These are phyloP conservation scores for Rhizopogon vinicolor DNA, from an alignment of 768 basidiomycete genomes.

Conservation along the genomic window DNA sequence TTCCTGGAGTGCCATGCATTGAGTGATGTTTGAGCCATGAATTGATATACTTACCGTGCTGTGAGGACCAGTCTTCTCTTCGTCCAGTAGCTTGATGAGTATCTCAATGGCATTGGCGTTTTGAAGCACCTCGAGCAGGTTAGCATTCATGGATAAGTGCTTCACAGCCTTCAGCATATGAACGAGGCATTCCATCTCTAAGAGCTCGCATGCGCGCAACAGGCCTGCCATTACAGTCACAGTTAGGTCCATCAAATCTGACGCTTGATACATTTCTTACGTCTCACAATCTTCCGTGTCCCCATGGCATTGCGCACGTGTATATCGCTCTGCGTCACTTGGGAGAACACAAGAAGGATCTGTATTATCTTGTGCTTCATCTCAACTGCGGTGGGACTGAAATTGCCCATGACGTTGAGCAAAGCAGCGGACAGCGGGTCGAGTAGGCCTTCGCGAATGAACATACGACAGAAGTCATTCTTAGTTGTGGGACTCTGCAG, in stretches of 20 bases:
- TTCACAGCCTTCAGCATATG: slow-evolving; percentile 93
- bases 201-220: slow-evolving; percentile 78
- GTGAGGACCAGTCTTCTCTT: slow-evolving; percentile 73
- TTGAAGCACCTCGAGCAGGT: slow-evolving; percentile 87
- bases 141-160: slow-evolving; percentile 91
- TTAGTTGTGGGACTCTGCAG: slow-evolving; percentile 94
- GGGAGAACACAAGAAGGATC: slow-evolving; percentile 87
- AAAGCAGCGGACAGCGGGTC: slow-evolving; percentile 91
- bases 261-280: slow-evolving; percentile 44
- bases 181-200: slow-evolving; percentile 86
- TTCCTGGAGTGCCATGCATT: slow-evolving; percentile 53
- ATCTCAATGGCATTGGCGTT: slow-evolving; percentile 95
- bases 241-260: slow-evolving; percentile 3
- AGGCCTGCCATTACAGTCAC: slow-evolving; percentile 50
- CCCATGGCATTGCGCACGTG: slow-evolving; percentile 92
- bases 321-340: slow-evolving; percentile 93
- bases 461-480: slow-evolving; percentile 98
- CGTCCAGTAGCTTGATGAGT: slow-evolving; percentile 79
- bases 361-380: slow-evolving; percentile 89
- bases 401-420: slow-evolving; percentile 79
- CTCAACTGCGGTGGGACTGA: slow-evolving; percentile 58
- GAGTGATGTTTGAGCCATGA: background rate
- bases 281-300: slow-evolving; percentile 81
- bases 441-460: slow-evolving; percentile 91
- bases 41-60: slow-evolving; percentile 58